A percentile compares a stretch with the other conserved stretches of the same genome.
Evolutionary conservation across 495 filamentous ascomycete genomes (phyloP).

Genomic region (Aspergillus egyptiacus): DNA sequence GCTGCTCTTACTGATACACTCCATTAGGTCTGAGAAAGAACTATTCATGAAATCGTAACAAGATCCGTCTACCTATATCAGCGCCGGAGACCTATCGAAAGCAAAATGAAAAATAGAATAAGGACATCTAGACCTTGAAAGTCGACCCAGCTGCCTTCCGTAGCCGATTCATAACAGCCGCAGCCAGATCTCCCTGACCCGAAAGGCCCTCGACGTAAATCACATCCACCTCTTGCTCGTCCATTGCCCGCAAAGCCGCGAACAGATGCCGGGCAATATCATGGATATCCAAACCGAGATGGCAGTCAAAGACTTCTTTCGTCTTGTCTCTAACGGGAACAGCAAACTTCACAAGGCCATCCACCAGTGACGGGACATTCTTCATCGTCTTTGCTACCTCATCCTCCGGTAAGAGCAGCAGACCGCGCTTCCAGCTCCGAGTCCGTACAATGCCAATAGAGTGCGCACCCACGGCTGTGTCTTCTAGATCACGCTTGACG

Average conservation of each 20-base stretch:
- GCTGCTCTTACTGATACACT: background rate
- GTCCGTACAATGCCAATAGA: constrained; percentile 46
- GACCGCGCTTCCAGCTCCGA: constrained; percentile 35
- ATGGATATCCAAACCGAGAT: constrained; percentile 60
- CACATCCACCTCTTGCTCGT: constrained; percentile 67
- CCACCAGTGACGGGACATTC: constrained; percentile 25
- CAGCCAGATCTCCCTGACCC: constrained; percentile 71
- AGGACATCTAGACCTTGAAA: constrained; percentile 27
- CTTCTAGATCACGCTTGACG: constrained; percentile 32
- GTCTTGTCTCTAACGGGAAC: constrained; percentile 28
- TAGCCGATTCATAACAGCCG: constrained; percentile 92
- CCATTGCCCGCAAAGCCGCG: constrained; percentile 77
- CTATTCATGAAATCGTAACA: background rate
- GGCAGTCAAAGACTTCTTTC: constrained; percentile 43
- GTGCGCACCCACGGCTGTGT: constrained; percentile 32
- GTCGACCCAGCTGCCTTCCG: constrained; percentile 71
- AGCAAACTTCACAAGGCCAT: constrained; percentile 28
- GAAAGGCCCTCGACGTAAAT: constrained; percentile 90
- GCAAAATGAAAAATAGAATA: background rate
- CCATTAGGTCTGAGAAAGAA: background rate
- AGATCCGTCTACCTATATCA: background rate
- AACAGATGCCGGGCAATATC: constrained; percentile 83
- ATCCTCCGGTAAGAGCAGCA: constrained; percentile 26
- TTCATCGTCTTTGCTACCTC: constrained; percentile 21
- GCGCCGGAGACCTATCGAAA: too few relatives aligned